Conservation (phyloP, 2,329 filamentous ascomycete species). For the Geosmithia putterillii region DNA sequence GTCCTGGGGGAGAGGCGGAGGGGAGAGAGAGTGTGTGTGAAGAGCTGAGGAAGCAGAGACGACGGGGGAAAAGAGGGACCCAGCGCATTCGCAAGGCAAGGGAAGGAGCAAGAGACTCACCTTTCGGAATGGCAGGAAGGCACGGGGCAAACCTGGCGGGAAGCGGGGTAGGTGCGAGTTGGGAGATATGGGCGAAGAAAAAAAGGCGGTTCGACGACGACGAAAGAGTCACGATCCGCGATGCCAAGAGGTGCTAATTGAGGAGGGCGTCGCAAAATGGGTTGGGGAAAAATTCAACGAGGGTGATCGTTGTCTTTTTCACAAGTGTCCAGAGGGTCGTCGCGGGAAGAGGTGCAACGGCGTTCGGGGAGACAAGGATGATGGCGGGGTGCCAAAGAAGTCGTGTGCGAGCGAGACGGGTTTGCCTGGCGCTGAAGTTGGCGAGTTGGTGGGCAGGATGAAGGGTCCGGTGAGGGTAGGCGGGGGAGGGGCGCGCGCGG, state of each 20-base stretch:
- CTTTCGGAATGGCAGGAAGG: neutral
- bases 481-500: slow-evolving; percentile 6
- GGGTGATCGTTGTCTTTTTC: neutral
- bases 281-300: neutral
- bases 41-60: neutral
- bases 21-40: neutral
- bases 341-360: neutral
- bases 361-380: slow-evolving; percentile 1
- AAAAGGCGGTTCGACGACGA: neutral
- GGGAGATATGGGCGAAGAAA: neutral
- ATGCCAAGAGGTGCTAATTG: neutral
- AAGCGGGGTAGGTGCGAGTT: slow-evolving; percentile 6
- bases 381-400: slow-evolving; percentile 11
- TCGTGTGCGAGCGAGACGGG: slow-evolving; percentile 2
- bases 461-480: slow-evolving; percentile 8
- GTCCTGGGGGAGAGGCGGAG: neutral
- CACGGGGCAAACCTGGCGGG: no score
- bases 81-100: neutral
- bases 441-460: slow-evolving; percentile 4
- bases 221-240: neutral
- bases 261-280: neutral
- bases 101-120: neutral
- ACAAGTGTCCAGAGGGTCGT: neutral
- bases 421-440: neutral
- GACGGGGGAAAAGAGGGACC: neutral